phyloP scores from a whole-genome alignment of 495 filamentous ascomycete species.

The Hypoxylon cercidicola region DNA sequence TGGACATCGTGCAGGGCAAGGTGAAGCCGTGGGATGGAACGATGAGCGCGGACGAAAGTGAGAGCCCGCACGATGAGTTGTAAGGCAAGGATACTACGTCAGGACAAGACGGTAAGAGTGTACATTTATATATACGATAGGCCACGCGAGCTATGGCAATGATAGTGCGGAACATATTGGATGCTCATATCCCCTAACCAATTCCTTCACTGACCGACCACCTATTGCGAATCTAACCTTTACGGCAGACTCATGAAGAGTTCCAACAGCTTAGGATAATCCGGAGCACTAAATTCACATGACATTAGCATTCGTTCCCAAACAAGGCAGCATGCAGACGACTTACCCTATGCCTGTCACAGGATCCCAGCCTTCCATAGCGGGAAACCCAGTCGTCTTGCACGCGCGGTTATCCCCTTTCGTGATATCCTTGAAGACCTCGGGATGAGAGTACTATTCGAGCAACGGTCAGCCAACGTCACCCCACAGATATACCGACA shows the following conservation, averaged over 20 bases:
- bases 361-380: constrained; percentile 67
- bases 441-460: constrained; percentile 63
- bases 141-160: background rate
- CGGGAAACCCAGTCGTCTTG: constrained; percentile 64
- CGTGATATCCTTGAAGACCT: constrained; percentile 69
- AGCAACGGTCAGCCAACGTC: constrained; percentile 3
- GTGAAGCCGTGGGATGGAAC: constrained; percentile 52
- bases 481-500: too few relatives aligned
- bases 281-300: constrained; percentile 40
- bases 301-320: constrained; percentile 19
- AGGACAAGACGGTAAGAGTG: background rate
- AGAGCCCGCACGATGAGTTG: constrained; percentile 48
- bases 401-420: constrained; percentile 68
- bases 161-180: background rate
- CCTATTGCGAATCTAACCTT: background rate
- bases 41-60: constrained; percentile 10
- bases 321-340: constrained; percentile 15
- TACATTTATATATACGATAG: constrained; percentile 10
- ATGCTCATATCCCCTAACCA: too few relatives aligned
- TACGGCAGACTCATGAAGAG: constrained; percentile 49
- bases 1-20: constrained; percentile 56
- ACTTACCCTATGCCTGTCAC: constrained; percentile 67
- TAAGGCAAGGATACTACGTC: constrained; percentile 19
- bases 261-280: constrained; percentile 50
- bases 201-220: too few relatives aligned